phyloP scores from a whole-genome alignment of 2,329 filamentous ascomycete species.

The Endoconidiophora polonica region DNA sequence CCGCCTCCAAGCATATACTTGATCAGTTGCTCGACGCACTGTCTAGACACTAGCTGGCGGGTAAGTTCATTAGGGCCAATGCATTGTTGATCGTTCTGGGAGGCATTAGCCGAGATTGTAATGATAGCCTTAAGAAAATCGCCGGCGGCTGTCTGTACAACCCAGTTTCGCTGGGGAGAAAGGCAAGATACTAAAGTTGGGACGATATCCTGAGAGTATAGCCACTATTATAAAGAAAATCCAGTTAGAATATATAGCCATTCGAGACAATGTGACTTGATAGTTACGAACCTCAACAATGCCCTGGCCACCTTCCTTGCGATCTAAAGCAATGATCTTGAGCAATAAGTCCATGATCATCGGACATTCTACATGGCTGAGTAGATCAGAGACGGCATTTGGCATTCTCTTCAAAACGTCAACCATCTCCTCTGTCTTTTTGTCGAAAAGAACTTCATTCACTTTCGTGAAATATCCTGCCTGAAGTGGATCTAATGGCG shows the following conservation, averaged over 20 bases:
- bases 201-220: slow-evolving; percentile 77
- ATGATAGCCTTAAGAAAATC: slow-evolving; percentile 98
- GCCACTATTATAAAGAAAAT: slow-evolving; percentile 45
- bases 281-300: slow-evolving; percentile 63
- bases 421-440: slow-evolving; percentile 96
- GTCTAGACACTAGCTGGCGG: slow-evolving; percentile 75
- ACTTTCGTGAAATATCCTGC: slow-evolving; percentile 98
- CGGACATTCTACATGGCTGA: slow-evolving; percentile 88
- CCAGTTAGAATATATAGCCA: not conserved
- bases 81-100: slow-evolving; percentile 95
- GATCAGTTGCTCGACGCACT: slow-evolving; percentile 73
- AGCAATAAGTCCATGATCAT: slow-evolving; percentile 96
- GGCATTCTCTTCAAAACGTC: slow-evolving; percentile 73
- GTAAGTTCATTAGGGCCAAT: slow-evolving; percentile 96
- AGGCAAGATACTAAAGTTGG: slow-evolving; percentile 76
- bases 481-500: slow-evolving; percentile 79
- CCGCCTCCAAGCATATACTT: slow-evolving; percentile 83
- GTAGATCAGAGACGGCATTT: slow-evolving; percentile 64
- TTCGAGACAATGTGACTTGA: not conserved
- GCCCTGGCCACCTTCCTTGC: slow-evolving; percentile 75
- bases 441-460: slow-evolving; percentile 92
- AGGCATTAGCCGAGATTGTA: slow-evolving; percentile 94
- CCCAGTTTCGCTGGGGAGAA: slow-evolving; percentile 66
- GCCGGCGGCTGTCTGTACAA: slow-evolving; percentile 88
- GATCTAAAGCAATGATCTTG: slow-evolving; percentile 93